A percentile compares a stretch with the other conserved stretches of the same genome.
phyloP scores from a whole-genome alignment of 371 early-diverging fungal genomes.

The Mucor circinelloides region DNA sequence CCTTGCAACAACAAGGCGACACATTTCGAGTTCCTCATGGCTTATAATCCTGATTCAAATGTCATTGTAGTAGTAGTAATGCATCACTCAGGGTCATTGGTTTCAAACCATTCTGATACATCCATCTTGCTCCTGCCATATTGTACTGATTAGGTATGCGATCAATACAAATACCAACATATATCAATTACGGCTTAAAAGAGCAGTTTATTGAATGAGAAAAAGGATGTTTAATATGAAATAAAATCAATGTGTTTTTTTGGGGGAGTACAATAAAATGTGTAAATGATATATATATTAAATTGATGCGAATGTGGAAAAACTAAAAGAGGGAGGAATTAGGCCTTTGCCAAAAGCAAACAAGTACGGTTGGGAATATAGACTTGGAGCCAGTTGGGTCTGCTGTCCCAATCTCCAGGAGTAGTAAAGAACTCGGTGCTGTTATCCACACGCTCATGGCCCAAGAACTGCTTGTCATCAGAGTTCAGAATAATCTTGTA shows the following conservation, averaged over 20 bases:
- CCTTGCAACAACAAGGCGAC: no score
- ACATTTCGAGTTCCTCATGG: no score
- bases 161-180: no score
- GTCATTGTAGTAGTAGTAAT: no score
- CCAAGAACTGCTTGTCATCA: slow-evolving; percentile 77
- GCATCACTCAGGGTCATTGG: no score
- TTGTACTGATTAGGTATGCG: no score
- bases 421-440: slow-evolving; percentile 66
- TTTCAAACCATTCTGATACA: no score
- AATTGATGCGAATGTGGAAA: background rate
- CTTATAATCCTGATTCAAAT: no score
- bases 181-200: no score
- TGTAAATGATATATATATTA: background rate
- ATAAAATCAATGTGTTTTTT: background rate
- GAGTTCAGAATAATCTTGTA: slow-evolving; percentile 80
- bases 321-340: background rate
- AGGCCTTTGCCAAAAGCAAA: slow-evolving; percentile 24
- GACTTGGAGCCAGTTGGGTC: slow-evolving; percentile 75
- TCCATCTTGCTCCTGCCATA: no score
- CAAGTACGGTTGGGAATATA: slow-evolving; percentile 34
- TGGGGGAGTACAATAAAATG: background rate
- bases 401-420: slow-evolving; percentile 67
- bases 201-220: no score
- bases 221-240: no score
- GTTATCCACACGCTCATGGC: slow-evolving; percentile 79